Percentiles rank a stretch among this genome's conserved stretches.
Conservation (phyloP, 2,329 filamentous ascomycete genomes). For the Orbilia quercus region DNA sequence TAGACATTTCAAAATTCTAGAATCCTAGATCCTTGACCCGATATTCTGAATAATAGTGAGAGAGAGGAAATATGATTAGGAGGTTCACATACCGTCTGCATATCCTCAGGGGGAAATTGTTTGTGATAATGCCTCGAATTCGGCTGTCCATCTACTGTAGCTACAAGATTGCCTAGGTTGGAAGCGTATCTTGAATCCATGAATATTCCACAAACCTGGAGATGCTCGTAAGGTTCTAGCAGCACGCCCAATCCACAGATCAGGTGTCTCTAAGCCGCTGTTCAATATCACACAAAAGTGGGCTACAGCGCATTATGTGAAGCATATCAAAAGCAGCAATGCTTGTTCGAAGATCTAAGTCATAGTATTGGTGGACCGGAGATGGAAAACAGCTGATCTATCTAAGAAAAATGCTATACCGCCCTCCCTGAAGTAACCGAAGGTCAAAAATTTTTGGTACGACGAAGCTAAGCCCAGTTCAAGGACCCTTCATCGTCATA, state of each 20-base stretch:
- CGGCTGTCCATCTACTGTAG: slow-evolving; percentile 20
- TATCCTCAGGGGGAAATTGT: slow-evolving; percentile 20
- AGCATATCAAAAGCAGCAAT: neutral
- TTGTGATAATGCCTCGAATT: slow-evolving; percentile 31
- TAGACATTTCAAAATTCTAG: neutral
- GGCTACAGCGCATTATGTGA: neutral
- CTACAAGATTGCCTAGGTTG: slow-evolving; percentile 36
- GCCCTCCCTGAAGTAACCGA: no score
- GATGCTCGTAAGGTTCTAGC: neutral
- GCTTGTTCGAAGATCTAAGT: neutral
- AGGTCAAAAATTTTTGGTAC: slow-evolving; percentile 8
- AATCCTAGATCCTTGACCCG: slow-evolving; percentile 9
- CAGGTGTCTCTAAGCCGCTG: neutral
- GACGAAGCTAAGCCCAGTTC: slow-evolving; percentile 22
- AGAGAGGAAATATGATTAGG: neutral
- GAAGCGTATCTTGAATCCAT: slow-evolving; percentile 24
- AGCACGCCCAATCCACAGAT: neutral
- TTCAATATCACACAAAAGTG: neutral
- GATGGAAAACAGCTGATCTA: slow-evolving; percentile 3
- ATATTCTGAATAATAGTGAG: neutral
- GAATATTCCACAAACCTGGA: neutral
- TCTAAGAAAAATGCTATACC: neutral
- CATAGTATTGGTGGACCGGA: neutral
- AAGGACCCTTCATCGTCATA: slow-evolving; percentile 13
- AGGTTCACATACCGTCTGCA: slow-evolving; percentile 13